phyloP scores from a whole-genome alignment of 2,329 filamentous ascomycete genomes.

The Colletotrichum salicis region DNA sequence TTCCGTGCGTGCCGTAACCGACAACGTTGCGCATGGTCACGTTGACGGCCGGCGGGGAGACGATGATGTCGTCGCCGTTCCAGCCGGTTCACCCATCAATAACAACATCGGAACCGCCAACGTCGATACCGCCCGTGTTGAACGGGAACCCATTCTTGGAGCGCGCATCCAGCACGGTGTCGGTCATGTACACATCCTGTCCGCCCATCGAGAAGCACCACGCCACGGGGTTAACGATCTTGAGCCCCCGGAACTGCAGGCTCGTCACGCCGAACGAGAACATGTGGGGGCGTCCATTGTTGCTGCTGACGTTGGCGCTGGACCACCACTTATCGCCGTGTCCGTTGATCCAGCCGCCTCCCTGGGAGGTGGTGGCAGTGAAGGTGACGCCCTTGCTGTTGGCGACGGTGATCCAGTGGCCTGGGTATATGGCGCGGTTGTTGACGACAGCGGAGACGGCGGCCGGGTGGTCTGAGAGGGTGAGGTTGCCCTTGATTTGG shows the following conservation, averaged over 20 bases:
- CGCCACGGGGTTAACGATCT: slow-evolving; percentile 20
- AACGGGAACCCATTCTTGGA: slow-evolving; percentile 9
- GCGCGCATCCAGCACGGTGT: slow-evolving; percentile 21
- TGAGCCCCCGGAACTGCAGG: slow-evolving; percentile 11
- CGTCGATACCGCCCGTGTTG: slow-evolving; percentile 25
- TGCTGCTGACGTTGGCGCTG: slow-evolving; percentile 4
- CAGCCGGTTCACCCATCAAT: slow-evolving; percentile 15
- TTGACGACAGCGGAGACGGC: slow-evolving; percentile 12
- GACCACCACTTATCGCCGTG: slow-evolving; percentile 30
- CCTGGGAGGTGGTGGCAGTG: not conserved
- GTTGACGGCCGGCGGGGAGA: slow-evolving; percentile 16
- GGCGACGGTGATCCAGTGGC: slow-evolving; percentile 25
- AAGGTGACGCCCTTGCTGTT: slow-evolving; percentile 25
- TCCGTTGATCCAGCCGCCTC: slow-evolving; percentile 12
- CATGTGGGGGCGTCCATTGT: slow-evolving; percentile 20
- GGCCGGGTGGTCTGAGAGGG: slow-evolving; percentile 8
- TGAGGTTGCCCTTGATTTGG: slow-evolving; percentile 16
- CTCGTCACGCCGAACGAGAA: slow-evolving; percentile 18
- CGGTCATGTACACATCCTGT: slow-evolving; percentile 25
- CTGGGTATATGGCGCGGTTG: slow-evolving; percentile 6
- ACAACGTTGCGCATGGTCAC: slow-evolving; percentile 27
- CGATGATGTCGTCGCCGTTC: slow-evolving; percentile 28
- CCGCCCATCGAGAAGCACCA: slow-evolving; percentile 22
- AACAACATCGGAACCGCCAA: slow-evolving; percentile 9
- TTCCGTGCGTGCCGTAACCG: slow-evolving; percentile 16